These are phyloP conservation scores for Hanseniaspora sp. DNA, from an alignment of 1,139 yeast species.

Conservation along the genomic window DNA sequence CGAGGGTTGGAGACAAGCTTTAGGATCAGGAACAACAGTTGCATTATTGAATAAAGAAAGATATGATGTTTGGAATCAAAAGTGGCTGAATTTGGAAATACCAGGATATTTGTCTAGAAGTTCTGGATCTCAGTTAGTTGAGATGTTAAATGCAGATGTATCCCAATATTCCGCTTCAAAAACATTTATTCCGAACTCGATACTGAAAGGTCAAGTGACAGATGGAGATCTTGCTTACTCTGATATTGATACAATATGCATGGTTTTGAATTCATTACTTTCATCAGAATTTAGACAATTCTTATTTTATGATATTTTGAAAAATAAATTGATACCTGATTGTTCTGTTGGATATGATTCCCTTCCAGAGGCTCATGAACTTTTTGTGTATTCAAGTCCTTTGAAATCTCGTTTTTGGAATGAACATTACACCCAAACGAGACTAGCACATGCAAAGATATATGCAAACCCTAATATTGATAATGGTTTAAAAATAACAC, in stretches of 20 bases:
- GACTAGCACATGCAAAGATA: neutral
- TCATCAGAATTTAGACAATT: constrained; percentile 6
- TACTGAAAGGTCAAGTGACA: neutral
- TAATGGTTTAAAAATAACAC: neutral
- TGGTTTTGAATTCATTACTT: neutral
- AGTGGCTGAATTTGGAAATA: constrained; percentile 52
- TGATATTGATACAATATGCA: neutral
- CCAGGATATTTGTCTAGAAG: constrained; percentile 30
- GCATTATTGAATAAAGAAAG: constrained; percentile 33
- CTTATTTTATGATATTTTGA: neutral
- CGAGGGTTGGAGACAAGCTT: constrained; percentile 48
- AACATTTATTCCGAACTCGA: constrained; percentile 15
- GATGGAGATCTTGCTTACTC: constrained; percentile 23
- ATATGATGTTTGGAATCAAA: constrained; percentile 43
- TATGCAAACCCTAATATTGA: neutral
- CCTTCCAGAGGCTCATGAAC: neutral
- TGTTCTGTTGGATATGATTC: neutral
- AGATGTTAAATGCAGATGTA: constrained; percentile 24
- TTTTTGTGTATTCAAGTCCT: no score
- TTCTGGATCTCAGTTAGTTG: neutral
- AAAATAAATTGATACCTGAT: neutral
- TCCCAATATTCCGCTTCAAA: constrained; percentile 22
- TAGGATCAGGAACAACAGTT: constrained; percentile 45
- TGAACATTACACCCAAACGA: neutral
- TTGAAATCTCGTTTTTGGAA: neutral